Conservation (phyloP, 73 alveolate genomes). For the Loxodes magnus region DNA sequence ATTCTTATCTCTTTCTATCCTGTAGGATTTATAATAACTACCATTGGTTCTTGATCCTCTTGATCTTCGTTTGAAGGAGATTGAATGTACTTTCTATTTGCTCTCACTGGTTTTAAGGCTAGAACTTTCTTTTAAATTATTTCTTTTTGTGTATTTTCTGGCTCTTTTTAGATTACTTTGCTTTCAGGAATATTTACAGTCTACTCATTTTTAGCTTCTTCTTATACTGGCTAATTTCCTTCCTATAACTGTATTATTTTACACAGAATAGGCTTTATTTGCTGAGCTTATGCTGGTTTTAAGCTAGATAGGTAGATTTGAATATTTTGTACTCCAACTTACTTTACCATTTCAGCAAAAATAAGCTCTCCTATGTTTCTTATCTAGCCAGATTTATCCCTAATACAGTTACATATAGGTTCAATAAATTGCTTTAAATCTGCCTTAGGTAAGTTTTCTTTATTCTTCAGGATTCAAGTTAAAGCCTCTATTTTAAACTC, state of each 20-base stretch:
- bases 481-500: conserved; percentile 62
- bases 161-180: conserved; percentile 1
- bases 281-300: conserved; percentile 50
- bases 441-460: conserved; percentile 40
- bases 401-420: conserved; percentile 49
- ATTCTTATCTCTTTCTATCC: conserved; percentile 67
- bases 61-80: conserved; percentile 8
- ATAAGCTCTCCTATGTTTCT: conserved; percentile 63
- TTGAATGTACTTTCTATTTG: not conserved
- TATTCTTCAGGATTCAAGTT: conserved; percentile 52
- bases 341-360: conserved; percentile 34
- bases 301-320: conserved; percentile 28
- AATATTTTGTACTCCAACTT: conserved; percentile 23
- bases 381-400: conserved; percentile 63
- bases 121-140: not conserved
- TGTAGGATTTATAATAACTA: not conserved
- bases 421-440: conserved; percentile 33
- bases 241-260: conserved; percentile 1
- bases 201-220: conserved; percentile 5
- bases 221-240: conserved; percentile 7
- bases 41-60: conserved; percentile 1
- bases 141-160: conserved; percentile 5
- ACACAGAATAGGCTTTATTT: not conserved
- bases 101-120: not conserved
- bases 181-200: not conserved